phyloP scores from a whole-genome alignment of 495 filamentous ascomycete genomes.

The Hyaloscypha finlandica region DNA sequence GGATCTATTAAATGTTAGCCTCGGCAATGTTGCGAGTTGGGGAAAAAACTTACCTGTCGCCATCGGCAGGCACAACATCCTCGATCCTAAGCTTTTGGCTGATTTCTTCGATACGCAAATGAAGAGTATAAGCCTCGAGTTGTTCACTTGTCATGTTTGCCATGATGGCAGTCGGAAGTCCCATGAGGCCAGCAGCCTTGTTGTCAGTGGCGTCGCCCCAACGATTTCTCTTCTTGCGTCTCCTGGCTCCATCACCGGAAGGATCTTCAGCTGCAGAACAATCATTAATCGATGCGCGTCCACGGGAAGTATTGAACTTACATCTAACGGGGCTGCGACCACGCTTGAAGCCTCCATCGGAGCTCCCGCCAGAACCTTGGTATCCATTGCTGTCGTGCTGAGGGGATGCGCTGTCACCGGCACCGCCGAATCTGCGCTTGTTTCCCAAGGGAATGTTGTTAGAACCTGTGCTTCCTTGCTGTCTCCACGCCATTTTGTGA shows the following conservation, averaged over 20 bases:
- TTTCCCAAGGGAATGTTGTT: conserved; percentile 96
- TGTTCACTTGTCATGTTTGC: conserved; percentile 98
- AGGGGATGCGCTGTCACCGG: conserved; percentile 44
- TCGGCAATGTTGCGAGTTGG: conserved; percentile 5
- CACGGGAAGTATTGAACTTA: conserved; percentile 33
- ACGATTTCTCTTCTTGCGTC: conserved; percentile 95
- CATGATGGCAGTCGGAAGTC: conserved; percentile 91
- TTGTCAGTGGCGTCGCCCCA: conserved; percentile 97
- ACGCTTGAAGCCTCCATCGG: conserved; percentile 55
- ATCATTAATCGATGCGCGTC: conserved; percentile 17
- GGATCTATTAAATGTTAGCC: conserved; percentile 59
- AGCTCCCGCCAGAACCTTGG: conserved; percentile 41
- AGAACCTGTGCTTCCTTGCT: conserved; percentile 94
- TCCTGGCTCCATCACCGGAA: conserved; percentile 64
- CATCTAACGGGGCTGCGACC: conserved; percentile 66
- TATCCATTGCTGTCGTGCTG: conserved; percentile 45
- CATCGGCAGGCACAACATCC: conserved; percentile 94
- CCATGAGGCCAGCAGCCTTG: conserved; percentile 97
- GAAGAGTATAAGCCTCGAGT: conserved; percentile 92
- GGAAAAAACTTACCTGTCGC: conserved; percentile 71
- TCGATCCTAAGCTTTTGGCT: conserved; percentile 98
- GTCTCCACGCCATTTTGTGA: conserved; percentile 81
- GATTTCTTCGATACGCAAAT: conserved; percentile 96
- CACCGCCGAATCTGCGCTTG: conserved; percentile 79
- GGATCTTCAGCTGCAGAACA: conserved; percentile 43